Evolutionary conservation across 495 filamentous ascomycete species (phyloP), one percentile per base, ranked within the genome.

Genomic region (Penicillium riverlandense): DNA sequence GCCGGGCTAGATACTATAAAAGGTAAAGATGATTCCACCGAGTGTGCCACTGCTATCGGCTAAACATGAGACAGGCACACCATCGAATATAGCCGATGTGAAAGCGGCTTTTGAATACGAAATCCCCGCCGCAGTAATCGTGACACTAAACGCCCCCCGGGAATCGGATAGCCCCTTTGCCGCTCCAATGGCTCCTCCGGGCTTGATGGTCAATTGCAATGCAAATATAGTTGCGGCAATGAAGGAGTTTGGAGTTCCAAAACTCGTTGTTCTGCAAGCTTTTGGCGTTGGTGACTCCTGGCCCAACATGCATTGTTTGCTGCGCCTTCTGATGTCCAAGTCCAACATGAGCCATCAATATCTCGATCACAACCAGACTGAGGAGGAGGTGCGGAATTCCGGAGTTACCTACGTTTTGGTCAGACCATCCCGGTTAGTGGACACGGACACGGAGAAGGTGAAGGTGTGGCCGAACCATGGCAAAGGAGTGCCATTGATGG

Each of bases 271-370:
- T 13, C 57, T 71, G 52, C 69, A 69, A 38, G 69, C 70, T 11
- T 64, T 67, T 49, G 69, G 69, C 28, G 69, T 68, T 31, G 70
- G 67, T 32, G 62, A 65, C 29, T 74, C 70, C 30, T 74, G 70
- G 70, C 47, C 42, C 12, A 67, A 64, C 40, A 65, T 74, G 56
- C 56, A 58, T 35, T 74, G 58, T 42, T 27, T 66, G 38, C 40
- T 62, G 38, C 65, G 58, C 29, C 46, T 57, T 31, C 55, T 74
- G 37, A 65, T 74, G 65, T 52, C 53, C 46, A 66, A 61, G 54
- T 66, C 67, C 43, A 74, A 72, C 38, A 61, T 74, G 62, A 64
- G 57, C 42, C 63, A 67, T 47, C 60, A 63, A 38, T 68, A 71
- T 37, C 63, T 64, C 14, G 70, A 74, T 48, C 70, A 74, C 45